Evolutionary conservation across 768 basidiomycete genomes (phyloP).

Genomic region (Termitomyces sp.): DNA sequence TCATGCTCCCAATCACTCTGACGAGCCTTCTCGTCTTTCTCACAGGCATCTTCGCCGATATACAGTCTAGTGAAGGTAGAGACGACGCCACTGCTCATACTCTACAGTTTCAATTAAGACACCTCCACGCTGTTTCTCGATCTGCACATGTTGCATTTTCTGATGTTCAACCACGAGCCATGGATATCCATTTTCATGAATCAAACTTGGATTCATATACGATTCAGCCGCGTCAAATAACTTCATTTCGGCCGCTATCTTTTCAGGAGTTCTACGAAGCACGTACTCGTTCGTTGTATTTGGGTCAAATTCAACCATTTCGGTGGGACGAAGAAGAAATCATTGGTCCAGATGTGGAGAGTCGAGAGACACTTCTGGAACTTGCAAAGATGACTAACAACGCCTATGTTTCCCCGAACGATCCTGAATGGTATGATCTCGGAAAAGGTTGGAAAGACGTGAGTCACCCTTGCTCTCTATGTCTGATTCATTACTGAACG

Average conservation of each 20-base stretch:
- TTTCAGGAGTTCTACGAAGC: conserved; percentile 37
- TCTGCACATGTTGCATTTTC: conserved; percentile 50
- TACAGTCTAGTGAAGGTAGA: not conserved
- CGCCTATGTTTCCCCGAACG: conserved; percentile 67
- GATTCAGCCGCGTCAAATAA: conserved; percentile 30
- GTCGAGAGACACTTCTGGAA: conserved; percentile 65
- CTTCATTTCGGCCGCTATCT: conserved; percentile 42
- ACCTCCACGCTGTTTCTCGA: conserved; percentile 51
- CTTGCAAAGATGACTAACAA: conserved; percentile 96
- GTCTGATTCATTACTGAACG: conserved; percentile 1
- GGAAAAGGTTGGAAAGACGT: conserved; percentile 58
- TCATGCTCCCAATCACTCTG: conserved; percentile 44
- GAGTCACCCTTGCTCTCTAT: conserved; percentile 12
- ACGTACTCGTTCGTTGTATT: conserved; percentile 36
- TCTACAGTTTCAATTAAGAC: conserved; percentile 52
- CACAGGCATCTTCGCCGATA: conserved; percentile 22
- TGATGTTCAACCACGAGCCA: conserved; percentile 28
- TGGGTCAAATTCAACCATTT: conserved; percentile 38
- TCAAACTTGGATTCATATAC: conserved; percentile 21
- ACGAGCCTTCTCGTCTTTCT: conserved; percentile 43
- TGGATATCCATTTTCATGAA: conserved; percentile 1
- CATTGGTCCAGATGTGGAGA: conserved; percentile 68
- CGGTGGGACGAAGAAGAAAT: conserved; percentile 77
- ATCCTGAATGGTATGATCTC: conserved; percentile 74
- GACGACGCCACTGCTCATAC: conserved; percentile 2